These are phyloP conservation scores for Musa balbisiana DNA, from an alignment of 202 grass and related monocot species.

Conservation along the genomic window DNA sequence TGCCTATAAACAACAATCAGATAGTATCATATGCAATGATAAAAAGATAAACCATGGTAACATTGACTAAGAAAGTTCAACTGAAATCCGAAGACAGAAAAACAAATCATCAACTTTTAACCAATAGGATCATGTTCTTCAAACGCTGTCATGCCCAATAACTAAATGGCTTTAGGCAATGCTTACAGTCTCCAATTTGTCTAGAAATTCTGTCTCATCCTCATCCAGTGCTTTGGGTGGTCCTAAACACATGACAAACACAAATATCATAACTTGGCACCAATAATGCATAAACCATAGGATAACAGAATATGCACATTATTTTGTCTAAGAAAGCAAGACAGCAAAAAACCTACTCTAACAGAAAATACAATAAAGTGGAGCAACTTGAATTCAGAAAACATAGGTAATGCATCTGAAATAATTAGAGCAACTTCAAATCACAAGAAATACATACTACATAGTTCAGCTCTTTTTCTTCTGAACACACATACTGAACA, in stretches of 20 bases:
- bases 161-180: not conserved
- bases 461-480: not conserved
- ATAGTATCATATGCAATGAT: not conserved
- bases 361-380: no score
- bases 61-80: not conserved
- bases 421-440: not conserved
- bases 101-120: not conserved
- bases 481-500: not conserved
- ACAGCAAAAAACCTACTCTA: no score
- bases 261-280: slow-evolving; percentile 4
- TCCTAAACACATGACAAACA: slow-evolving; percentile 34
- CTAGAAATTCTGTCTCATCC: slow-evolving; percentile 84
- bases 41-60: not conserved
- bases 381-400: no score
- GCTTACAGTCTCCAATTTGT: slow-evolving; percentile 62
- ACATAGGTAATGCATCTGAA: not conserved
- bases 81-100: not conserved
- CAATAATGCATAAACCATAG: not conserved
- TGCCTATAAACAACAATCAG: not conserved
- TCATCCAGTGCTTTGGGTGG: slow-evolving; percentile 96
- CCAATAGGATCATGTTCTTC: not conserved
- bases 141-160: slow-evolving; percentile 5
- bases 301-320: no score
- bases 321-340: no score
- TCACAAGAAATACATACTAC: not conserved